These are phyloP conservation scores for Straminergon stramineum DNA, from an alignment of 225 moss, liverwort and hornwort species.

Conservation along the genomic window DNA sequence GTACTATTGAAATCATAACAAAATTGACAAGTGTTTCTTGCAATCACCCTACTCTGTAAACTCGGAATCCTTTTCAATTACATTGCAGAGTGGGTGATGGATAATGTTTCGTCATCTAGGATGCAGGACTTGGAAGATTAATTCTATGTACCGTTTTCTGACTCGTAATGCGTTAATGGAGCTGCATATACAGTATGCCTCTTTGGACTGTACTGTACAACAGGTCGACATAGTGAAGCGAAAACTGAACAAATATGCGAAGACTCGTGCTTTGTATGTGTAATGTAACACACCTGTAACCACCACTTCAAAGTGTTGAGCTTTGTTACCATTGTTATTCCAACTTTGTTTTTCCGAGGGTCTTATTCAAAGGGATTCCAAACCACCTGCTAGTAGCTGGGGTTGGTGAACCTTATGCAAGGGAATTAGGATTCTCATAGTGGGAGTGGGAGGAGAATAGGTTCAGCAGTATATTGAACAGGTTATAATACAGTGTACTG, in stretches of 20 bases:
- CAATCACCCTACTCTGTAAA: no score
- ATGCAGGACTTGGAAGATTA: not conserved
- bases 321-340: not conserved
- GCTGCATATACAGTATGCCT: not conserved
- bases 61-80: not conserved
- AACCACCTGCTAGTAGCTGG: not conserved
- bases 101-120: not conserved
- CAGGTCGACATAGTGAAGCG: not conserved
- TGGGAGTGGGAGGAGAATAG: not conserved
- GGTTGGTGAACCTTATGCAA: not conserved
- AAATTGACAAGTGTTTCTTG: no score
- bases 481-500: not conserved
- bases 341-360: not conserved
- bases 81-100: not conserved
- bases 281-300: not conserved
- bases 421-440: not conserved
- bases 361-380: not conserved
- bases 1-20: no score
- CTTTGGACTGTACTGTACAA: constrained; percentile 19
- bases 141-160: not conserved
- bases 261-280: not conserved
- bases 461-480: constrained; percentile 13
- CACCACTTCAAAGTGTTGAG: not conserved
- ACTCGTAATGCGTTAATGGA: not conserved
- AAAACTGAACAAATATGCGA: not conserved